Conservation (phyloP, 768 basidiomycete species). For the Suillus bovinus region DNA sequence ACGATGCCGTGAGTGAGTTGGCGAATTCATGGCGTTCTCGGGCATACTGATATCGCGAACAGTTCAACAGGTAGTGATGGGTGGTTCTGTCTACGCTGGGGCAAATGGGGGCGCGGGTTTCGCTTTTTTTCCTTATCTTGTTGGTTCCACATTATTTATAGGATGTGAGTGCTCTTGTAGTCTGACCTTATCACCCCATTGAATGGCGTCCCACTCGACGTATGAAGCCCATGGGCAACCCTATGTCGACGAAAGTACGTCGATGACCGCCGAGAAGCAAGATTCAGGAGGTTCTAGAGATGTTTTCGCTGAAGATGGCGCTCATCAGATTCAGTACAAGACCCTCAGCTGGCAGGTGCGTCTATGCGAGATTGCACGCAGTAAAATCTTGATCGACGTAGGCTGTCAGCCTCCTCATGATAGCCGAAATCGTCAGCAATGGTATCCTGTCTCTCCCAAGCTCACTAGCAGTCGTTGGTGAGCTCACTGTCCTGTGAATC, state of each 20-base stretch:
- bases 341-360: constrained; percentile 52
- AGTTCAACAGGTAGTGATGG: too few species aligned
- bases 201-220: constrained; percentile 3
- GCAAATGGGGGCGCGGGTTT: too few species aligned
- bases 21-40: too few species aligned
- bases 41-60: too few species aligned
- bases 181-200: too few species aligned
- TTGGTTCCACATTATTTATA: neutral
- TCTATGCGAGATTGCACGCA: neutral
- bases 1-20: too few species aligned
- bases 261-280: neutral
- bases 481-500: constrained; percentile 8
- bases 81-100: too few species aligned
- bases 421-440: constrained; percentile 58
- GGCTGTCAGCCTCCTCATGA: constrained; percentile 55
- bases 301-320: constrained; percentile 46
- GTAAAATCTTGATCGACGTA: constrained; percentile 17
- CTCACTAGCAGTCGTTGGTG: constrained; percentile 52
- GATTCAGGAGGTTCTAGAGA: constrained; percentile 22
- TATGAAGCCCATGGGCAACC: constrained; percentile 4
- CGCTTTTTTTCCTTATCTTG: too few species aligned
- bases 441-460: constrained; percentile 56
- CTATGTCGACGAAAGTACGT: constrained; percentile 3
- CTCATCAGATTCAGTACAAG: constrained; percentile 51
- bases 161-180: neutral